These are phyloP conservation scores for Carpinus fangiana DNA, from an alignment of 306 rosid species.

Conservation along the genomic window DNA sequence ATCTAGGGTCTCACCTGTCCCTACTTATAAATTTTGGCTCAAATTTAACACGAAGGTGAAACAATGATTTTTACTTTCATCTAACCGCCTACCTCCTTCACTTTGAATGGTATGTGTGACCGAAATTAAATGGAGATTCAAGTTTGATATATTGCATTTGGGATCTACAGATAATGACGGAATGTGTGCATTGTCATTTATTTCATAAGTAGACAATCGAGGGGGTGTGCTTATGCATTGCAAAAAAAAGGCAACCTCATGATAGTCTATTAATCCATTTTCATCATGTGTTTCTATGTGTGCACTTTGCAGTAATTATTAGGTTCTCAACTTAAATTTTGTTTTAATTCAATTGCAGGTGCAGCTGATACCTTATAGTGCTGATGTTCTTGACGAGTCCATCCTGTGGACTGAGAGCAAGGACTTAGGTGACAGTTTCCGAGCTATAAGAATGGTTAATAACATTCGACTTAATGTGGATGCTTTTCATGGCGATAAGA, in stretches of 20 bases:
- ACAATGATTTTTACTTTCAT: background rate
- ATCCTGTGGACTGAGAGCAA: constrained; percentile 77
- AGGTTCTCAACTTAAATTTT: background rate
- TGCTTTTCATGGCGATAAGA: constrained; percentile 76
- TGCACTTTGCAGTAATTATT: background rate
- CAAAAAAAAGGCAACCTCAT: background rate
- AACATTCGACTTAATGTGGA: constrained; percentile 71
- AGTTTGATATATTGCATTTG: background rate
- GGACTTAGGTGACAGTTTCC: constrained; percentile 64
- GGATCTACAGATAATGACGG: background rate
- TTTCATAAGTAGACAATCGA: background rate
- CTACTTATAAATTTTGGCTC: background rate
- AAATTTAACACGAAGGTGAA: background rate
- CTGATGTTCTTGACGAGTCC: constrained; percentile 68
- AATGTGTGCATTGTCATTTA: constrained; percentile 5
- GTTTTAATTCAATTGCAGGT: constrained; percentile 52
- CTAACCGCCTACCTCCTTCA: background rate
- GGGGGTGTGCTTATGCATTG: constrained; percentile 7
- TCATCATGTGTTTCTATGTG: background rate
- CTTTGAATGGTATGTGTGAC: background rate
- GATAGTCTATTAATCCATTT: background rate
- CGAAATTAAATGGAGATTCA: background rate
- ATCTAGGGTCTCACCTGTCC: background rate
- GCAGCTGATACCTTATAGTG: constrained; percentile 51
- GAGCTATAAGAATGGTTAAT: constrained; percentile 80